phyloP scores from a whole-genome alignment of 805 yeast genomes.

The Metschnikowia santaceciliae region DNA sequence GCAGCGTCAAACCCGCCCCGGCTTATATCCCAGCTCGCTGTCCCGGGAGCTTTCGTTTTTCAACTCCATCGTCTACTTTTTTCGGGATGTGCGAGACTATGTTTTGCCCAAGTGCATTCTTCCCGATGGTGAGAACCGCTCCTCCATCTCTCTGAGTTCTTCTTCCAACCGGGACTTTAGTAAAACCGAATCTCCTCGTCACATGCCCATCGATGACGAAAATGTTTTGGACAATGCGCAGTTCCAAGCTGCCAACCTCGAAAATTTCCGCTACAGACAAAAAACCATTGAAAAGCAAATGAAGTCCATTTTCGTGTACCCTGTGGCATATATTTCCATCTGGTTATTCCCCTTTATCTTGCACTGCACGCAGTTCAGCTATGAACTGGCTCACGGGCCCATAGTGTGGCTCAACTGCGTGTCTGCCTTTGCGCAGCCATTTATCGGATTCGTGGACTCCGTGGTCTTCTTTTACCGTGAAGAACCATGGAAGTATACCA shows the following conservation, averaged over 20 bases:
- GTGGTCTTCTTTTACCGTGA: constrained; percentile 74
- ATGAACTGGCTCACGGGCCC: constrained; percentile 47
- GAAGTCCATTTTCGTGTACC: constrained; percentile 77
- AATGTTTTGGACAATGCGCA: constrained; percentile 28
- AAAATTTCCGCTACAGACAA: constrained; percentile 59
- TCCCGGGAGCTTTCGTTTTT: constrained; percentile 30
- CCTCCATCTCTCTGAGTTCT: neutral
- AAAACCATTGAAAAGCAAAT: constrained; percentile 70
- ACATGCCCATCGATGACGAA: constrained; percentile 16
- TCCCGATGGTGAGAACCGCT: constrained; percentile 19
- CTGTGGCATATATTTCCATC: constrained; percentile 70
- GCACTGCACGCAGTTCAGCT: constrained; percentile 53
- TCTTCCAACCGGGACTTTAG: neutral
- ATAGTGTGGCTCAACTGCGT: constrained; percentile 60
- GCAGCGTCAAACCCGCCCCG: constrained; percentile 18
- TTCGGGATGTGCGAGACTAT: constrained; percentile 20
- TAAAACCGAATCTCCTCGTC: constrained; percentile 6
- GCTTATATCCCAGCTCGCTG: constrained; percentile 10
- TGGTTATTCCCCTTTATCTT: constrained; percentile 80
- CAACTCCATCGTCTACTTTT: constrained; percentile 30
- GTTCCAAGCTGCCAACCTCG: constrained; percentile 59
- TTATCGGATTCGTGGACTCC: constrained; percentile 75
- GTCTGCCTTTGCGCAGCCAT: constrained; percentile 76
- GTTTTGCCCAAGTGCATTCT: constrained; percentile 27
- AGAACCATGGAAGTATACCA: constrained; percentile 65